Percentiles rank a stretch among this genome's conserved stretches.
These are phyloP conservation scores for Debaryomyces maramus DNA, from an alignment of 805 yeast genomes.

Conservation along the genomic window DNA sequence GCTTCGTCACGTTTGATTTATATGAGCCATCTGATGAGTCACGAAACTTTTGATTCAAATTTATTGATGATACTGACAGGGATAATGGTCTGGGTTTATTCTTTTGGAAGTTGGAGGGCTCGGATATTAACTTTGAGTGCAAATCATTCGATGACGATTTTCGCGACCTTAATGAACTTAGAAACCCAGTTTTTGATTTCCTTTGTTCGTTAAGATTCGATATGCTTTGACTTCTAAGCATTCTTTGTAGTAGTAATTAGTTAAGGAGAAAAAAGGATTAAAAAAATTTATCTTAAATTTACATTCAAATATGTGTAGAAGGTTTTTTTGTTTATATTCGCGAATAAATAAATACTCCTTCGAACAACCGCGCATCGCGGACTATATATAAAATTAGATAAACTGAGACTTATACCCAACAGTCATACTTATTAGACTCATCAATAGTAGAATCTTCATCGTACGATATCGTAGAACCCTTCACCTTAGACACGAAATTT, in stretches of 20 bases:
- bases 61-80: conserved; percentile 10
- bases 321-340: conserved; percentile 2
- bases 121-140: conserved; percentile 1
- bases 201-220: conserved; percentile 21
- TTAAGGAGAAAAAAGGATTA: neutral
- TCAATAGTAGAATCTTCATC: conserved; percentile 7
- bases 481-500: conserved; percentile 2
- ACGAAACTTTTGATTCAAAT: conserved; percentile 10
- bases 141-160: conserved; percentile 10
- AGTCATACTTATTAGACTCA: conserved; percentile 13
- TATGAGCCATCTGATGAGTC: conserved; percentile 2
- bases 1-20: neutral
- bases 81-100: conserved; percentile 11
- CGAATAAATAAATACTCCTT: conserved; percentile 2
- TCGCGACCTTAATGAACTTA: conserved; percentile 16
- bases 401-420: conserved; percentile 8
- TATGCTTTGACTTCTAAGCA: conserved; percentile 30
- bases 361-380: neutral
- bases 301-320: neutral
- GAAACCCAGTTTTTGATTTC: conserved; percentile 15
- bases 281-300: neutral
- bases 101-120: neutral
- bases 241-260: conserved; percentile 5
- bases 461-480: conserved; percentile 1
- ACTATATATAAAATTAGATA: neutral